These are phyloP conservation scores for Jackrogersella multiformis DNA, from an alignment of 495 filamentous ascomycete genomes.

Conservation along the genomic window DNA sequence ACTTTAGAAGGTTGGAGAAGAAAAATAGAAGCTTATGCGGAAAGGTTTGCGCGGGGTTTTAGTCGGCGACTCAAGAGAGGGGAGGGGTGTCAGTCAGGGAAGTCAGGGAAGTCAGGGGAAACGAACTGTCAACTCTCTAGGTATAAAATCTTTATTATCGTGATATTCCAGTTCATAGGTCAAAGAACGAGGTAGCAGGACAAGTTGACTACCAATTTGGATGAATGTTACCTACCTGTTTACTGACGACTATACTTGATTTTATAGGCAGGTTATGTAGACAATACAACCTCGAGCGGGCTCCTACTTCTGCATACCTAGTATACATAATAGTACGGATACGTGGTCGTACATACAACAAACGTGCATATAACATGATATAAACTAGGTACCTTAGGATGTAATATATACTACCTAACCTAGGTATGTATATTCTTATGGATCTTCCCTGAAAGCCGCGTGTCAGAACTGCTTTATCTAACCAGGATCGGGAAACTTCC, in stretches of 20 bases:
- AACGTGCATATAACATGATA: too few relatives aligned
- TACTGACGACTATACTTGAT: constrained; percentile 4
- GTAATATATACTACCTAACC: neutral
- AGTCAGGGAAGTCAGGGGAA: constrained; percentile 23
- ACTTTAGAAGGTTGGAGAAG: neutral
- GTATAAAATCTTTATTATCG: constrained; percentile 34
- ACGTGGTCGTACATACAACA: constrained; percentile 33
- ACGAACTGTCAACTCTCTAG: constrained; percentile 7
- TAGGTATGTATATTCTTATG: constrained; percentile 7
- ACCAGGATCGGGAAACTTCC: constrained; percentile 25
- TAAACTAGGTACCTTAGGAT: too few relatives aligned
- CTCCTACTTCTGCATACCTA: constrained; percentile 27
- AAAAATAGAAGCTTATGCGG: neutral
- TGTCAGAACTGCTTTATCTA: constrained; percentile 27
- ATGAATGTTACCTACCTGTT: constrained; percentile 13
- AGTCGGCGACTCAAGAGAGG: too few relatives aligned
- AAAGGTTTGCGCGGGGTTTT: constrained; percentile 9
- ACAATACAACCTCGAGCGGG: constrained; percentile 28
- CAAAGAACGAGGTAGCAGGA: constrained; percentile 15
- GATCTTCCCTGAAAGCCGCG: constrained; percentile 32
- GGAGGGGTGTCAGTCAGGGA: too few relatives aligned
- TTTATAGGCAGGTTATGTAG: constrained; percentile 5
- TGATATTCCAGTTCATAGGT: constrained; percentile 11
- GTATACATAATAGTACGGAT: constrained; percentile 1
- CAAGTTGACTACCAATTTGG: neutral